Evolutionary conservation across 1,284 basidiomycete species (phyloP), one percentile per base, ranked within the genome.

Genomic region (Stereum hirsutum): DNA sequence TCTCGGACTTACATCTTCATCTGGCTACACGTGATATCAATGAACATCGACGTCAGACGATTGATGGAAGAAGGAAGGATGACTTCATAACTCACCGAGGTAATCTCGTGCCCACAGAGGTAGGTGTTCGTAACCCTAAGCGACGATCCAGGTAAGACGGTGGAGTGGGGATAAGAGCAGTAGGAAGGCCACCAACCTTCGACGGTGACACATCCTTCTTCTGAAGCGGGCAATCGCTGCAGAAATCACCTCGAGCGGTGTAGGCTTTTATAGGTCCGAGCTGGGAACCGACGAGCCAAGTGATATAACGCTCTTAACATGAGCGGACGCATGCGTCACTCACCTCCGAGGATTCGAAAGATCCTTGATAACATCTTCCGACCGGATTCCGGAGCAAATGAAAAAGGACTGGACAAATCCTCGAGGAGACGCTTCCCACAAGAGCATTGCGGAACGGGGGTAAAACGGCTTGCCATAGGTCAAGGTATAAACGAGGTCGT

Each of bases 121-220:
- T 72, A 82, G 46, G 63, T 66, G 52, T 81, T 71, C 52, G 71
- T 70, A 45, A 80, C 73, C 54, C 75, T 78, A 55, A 23, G 47
- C 24, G 28, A 12, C 42, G 42, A 50, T 32, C 31, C 33, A 33
- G 44, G 47, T 49, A 33, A 34, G 41, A 43, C 38, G 36, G 30
- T 36, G 17, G 33, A 47, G 30, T 39, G 45, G 36, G 30, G 4
- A 6, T 19, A 21, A 42, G 33, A 48, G 17, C 41, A 39, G 32
- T 42, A 39, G 36, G 55, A 1, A 5, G 25, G 14, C 24, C 54
- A 50, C 37, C 19, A 21, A 79, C 77, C 77, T 74, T 61, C 74
- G 69, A 66, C 66, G 74, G 54, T 65, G 70, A 59, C 78, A 81
- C 78, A 81, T 81, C 44, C 42, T 38, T 27, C 42, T 39, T 42